Percentiles rank a stretch among this genome's conserved stretches.
phyloP scores from a whole-genome alignment of 1,284 basidiomycete genomes.

The Grifola frondosa region DNA sequence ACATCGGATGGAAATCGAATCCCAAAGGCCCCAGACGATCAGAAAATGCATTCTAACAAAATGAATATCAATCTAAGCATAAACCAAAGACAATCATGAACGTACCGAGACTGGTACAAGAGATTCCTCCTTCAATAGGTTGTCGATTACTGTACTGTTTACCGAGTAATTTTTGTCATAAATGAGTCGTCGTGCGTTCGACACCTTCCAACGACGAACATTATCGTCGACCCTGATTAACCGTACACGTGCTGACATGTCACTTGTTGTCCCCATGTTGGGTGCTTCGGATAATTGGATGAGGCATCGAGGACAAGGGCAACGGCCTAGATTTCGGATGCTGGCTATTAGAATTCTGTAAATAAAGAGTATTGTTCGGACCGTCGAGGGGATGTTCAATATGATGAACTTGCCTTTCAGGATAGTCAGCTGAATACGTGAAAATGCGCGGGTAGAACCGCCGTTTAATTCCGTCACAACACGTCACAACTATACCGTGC shows the following conservation, averaged over 20 bases:
- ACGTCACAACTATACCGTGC: constrained; percentile 23
- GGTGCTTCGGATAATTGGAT: constrained; percentile 14
- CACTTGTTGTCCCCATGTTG: constrained; percentile 8
- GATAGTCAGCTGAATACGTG: constrained; percentile 34
- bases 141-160: constrained; percentile 8
- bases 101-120: constrained; percentile 8
- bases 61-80: neutral
- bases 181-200: constrained; percentile 12
- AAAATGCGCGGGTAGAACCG: constrained; percentile 22
- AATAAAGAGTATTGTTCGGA: neutral
- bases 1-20: constrained; percentile 27
- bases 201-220: neutral
- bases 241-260: neutral
- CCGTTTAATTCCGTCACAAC: constrained; percentile 16
- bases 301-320: constrained; percentile 34
- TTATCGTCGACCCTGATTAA: neutral
- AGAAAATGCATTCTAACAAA: constrained; percentile 13
- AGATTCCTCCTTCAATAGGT: constrained; percentile 13
- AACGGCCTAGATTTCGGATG: constrained; percentile 14
- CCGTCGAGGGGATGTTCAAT: too few relatives aligned
- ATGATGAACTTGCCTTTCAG: constrained; percentile 19
- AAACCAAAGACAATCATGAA: neutral
- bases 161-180: constrained; percentile 15
- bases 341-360: constrained; percentile 19
- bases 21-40: neutral